Conservation (phyloP, 441 rosid species). For the Euphorbia corollata region DNA sequence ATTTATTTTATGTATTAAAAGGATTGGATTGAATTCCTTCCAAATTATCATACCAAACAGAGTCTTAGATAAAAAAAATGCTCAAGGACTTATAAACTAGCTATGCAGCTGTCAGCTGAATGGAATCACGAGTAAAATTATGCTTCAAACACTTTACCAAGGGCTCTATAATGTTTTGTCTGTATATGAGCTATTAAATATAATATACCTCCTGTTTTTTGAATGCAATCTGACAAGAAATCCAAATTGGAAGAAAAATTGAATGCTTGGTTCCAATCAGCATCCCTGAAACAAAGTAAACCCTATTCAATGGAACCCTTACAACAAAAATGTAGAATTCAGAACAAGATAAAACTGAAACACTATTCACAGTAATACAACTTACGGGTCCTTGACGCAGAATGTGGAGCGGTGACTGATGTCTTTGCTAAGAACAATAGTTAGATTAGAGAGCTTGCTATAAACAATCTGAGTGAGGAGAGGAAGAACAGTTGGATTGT, state of each 20-base stretch:
- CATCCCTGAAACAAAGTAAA: constrained; percentile 50
- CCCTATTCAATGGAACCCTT: constrained; percentile 11
- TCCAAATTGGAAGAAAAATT: constrained; percentile 68
- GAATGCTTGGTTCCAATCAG: constrained; percentile 84
- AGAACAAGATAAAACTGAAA: not conserved
- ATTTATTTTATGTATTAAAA: too few species aligned
- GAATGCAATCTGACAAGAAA: constrained; percentile 59
- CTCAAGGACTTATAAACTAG: not conserved
- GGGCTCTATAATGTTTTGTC: not conserved
- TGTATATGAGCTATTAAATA: not conserved
- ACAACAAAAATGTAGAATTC: constrained; percentile 2
- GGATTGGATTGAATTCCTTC: too few species aligned
- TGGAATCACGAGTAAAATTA: not conserved
- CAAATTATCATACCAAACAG: too few species aligned
- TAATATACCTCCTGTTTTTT: constrained; percentile 48
- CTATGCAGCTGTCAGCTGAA: not conserved
- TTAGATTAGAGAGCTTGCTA: constrained; percentile 49
- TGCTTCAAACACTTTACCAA: not conserved
- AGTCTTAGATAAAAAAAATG: not conserved
- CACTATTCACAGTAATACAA: not conserved
- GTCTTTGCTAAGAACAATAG: constrained; percentile 41
- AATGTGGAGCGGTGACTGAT: constrained; percentile 45
- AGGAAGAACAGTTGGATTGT: constrained; percentile 51
- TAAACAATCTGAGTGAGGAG: constrained; percentile 45
- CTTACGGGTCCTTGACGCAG: constrained; percentile 79